Evolutionary conservation across 495 filamentous ascomycete species (phyloP), one percentile per base, ranked within the genome.

Genomic region (Talaromyces proteolyticus): DNA sequence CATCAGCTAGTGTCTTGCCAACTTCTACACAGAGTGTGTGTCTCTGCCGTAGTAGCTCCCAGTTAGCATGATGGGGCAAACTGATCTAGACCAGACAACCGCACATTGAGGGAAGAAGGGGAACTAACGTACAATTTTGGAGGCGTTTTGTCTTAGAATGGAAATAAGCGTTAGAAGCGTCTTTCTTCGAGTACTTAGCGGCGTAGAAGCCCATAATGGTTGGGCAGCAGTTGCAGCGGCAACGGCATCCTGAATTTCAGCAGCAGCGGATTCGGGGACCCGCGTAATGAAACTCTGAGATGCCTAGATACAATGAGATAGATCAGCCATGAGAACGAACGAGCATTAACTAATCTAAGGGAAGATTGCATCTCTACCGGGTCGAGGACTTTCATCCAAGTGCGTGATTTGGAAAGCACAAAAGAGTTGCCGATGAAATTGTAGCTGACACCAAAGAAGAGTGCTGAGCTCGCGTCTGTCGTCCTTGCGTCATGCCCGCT

Each of bases 1-100:
- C 62, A 41, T 65, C 62, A 18, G 51, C 60, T 4, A 58, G 19
- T 4, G 62, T 65, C 36, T 65, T 65, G 5, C 62, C 59, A 1
- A 60, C 55, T 45, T 65, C 62, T 6, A 51, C 50, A 12, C 49
- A 61, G 1, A 64, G 47, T 12, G 26, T 29, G 26, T 29, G 26
- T 29, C 26, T 29, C 26, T 29, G 26, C 5, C 24, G 44, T 46
- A 6, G 47, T 49, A 7, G 54, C 40, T 55, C 52, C 21, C 37
- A 10, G 37, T 26, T 19, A 17, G 34, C 16, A 24, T 6, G 18
- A 38, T 22, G 43, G 26, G 34, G 5, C 40, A 12, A 43, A 4
- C 6, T 10, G 21, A 20, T 19, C 25, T 34, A 12, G 42, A 14
- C 12, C 26, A 12, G 42, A 14, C 12, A 5, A 12, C 26, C 26